Evolutionary conservation across 345 rosid genomes (phyloP).

Genomic region (Salix suchowensis): DNA sequence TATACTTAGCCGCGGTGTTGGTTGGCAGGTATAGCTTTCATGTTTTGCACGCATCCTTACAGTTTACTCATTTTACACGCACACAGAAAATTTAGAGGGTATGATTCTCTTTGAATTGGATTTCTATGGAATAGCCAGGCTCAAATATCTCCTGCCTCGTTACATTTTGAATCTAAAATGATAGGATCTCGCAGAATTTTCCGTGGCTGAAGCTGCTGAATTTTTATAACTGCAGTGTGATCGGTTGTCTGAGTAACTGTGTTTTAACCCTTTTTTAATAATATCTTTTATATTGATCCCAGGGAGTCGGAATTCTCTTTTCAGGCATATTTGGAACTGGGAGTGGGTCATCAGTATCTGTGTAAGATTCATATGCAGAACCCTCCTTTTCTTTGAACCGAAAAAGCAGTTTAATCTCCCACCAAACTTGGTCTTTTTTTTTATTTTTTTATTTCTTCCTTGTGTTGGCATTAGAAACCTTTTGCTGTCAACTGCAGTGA

Average conservation of each 20-base stretch:
- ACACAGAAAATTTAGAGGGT: background rate
- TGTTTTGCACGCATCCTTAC: background rate
- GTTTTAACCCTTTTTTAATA: background rate
- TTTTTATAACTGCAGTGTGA: background rate
- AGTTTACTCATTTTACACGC: background rate
- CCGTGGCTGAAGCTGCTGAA: background rate
- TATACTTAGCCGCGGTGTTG: conserved; percentile 87
- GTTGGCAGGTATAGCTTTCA: conserved; percentile 79
- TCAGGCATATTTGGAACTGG: conserved; percentile 97
- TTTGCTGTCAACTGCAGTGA: conserved; percentile 46
- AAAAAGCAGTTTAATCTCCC: background rate
- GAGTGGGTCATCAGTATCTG: conserved; percentile 76
- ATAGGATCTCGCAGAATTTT: background rate
- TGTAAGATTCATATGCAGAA: conserved; percentile 45
- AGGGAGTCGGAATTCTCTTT: conserved; percentile 91
- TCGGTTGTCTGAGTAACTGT: background rate
- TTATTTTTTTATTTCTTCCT: background rate
- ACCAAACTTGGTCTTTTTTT: background rate
- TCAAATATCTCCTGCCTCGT: background rate
- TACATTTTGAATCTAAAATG: background rate
- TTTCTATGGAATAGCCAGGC: background rate
- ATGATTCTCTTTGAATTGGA: background rate
- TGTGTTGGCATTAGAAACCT: background rate
- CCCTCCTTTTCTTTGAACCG: conserved; percentile 1
- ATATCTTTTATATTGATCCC: conserved; percentile 6